Conservation (phyloP, 768 basidiomycete genomes). For the Boletus pseudo-olivaceus region DNA sequence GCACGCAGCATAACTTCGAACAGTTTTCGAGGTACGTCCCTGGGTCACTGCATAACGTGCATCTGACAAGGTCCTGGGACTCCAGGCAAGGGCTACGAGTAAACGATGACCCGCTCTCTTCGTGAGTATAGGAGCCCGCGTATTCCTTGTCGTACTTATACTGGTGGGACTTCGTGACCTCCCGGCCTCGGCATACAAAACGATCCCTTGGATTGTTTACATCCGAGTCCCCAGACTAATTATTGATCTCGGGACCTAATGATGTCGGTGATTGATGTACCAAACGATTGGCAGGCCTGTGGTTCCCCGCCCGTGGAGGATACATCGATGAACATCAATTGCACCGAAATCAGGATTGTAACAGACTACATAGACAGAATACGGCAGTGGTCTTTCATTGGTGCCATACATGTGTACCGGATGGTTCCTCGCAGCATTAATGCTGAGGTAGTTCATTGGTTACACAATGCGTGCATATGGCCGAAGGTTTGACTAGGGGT, state of each 20-base stretch:
- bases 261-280: neutral
- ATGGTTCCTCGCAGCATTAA: neutral
- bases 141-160: neutral
- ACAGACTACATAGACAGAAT: too few species aligned
- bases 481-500: conserved; percentile 5
- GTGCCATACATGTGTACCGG: neutral
- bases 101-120: neutral
- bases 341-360: too few species aligned
- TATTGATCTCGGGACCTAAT: neutral
- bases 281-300: neutral
- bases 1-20: neutral
- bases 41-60: neutral
- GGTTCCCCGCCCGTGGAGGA: too few species aligned
- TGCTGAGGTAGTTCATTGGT: conserved; percentile 6
- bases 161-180: neutral
- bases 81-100: neutral
- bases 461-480: conserved; percentile 7
- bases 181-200: neutral
- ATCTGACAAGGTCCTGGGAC: neutral
- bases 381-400: neutral
- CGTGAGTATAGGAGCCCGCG: neutral
- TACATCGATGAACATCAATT: too few species aligned
- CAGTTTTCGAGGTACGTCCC: neutral
- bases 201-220: neutral
- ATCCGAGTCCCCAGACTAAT: neutral